Conservation (phyloP, 305 asterid species). For the Solanum hybrid region DNA sequence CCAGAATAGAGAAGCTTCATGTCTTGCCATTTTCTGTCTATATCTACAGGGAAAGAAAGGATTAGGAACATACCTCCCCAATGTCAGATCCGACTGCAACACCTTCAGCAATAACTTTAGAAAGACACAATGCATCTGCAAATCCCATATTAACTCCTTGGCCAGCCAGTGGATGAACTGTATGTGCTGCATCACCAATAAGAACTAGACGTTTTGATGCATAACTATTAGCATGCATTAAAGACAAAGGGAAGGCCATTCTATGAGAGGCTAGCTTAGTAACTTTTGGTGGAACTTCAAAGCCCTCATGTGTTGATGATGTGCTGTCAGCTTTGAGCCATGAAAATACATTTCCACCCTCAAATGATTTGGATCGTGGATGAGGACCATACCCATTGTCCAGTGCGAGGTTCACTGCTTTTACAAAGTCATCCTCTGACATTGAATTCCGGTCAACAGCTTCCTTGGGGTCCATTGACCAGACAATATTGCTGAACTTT, state of each 20-base stretch:
- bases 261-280: slow-evolving; percentile 57
- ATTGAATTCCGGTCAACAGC: slow-evolving; percentile 45
- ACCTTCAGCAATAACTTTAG: slow-evolving; percentile 74
- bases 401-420: slow-evolving; percentile 53
- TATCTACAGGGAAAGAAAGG: background rate
- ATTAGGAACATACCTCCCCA: slow-evolving; percentile 61
- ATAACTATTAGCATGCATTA: slow-evolving; percentile 73
- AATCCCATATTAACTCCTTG: slow-evolving; percentile 99
- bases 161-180: slow-evolving; percentile 98
- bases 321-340: slow-evolving; percentile 42
- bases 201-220: slow-evolving; percentile 52
- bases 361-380: slow-evolving; percentile 43
- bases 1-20: background rate
- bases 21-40: background rate
- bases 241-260: slow-evolving; percentile 86
- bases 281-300: slow-evolving; percentile 71
- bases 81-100: slow-evolving; percentile 86
- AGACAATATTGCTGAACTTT: slow-evolving; percentile 84
- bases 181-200: slow-evolving; percentile 95
- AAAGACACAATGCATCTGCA: slow-evolving; percentile 66
- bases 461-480: slow-evolving; percentile 91
- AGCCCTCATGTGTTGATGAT: slow-evolving; percentile 50
- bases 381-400: slow-evolving; percentile 76
- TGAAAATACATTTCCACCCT: slow-evolving; percentile 31
- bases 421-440: slow-evolving; percentile 55